A percentile compares a stretch with the other conserved stretches of the same genome.
Evolutionary conservation across 2,329 filamentous ascomycete genomes (phyloP).

Genomic region (Monosporascus cannonballus): DNA sequence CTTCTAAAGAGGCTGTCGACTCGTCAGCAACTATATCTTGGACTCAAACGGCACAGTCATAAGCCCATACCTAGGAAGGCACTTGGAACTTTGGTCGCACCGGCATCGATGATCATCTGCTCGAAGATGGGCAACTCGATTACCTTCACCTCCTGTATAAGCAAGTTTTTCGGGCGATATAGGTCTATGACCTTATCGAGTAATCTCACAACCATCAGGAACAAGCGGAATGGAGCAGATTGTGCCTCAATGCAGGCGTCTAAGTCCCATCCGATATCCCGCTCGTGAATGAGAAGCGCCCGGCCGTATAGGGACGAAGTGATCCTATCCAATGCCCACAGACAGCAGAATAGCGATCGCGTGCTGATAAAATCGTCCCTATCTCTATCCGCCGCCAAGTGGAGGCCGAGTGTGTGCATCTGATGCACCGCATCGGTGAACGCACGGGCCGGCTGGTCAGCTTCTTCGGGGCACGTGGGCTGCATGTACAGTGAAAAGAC

Average conservation of each 20-base stretch:
- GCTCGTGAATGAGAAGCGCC: constrained; percentile 53
- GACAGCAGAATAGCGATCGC: constrained; percentile 44
- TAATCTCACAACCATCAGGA: constrained; percentile 47
- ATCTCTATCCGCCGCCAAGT: constrained; percentile 34
- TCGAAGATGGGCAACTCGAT: constrained; percentile 53
- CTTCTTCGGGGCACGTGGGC: constrained; percentile 45
- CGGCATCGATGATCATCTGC: constrained; percentile 49
- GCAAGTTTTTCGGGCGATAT: constrained; percentile 49
- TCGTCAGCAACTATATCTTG: constrained; percentile 13
- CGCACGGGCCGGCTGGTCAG: constrained; percentile 47
- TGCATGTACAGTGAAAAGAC: constrained; percentile 56
- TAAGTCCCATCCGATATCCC: constrained; percentile 50
- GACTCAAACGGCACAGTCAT: not conserved
- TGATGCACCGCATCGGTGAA: constrained; percentile 51
- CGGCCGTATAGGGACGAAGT: constrained; percentile 55
- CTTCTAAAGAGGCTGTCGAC: constrained; percentile 49
- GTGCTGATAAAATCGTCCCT: constrained; percentile 35
- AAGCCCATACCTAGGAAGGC: constrained; percentile 40
- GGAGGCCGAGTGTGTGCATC: constrained; percentile 49
- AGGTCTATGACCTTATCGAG: constrained; percentile 54
- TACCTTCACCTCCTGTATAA: constrained; percentile 38
- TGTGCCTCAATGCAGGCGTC: constrained; percentile 45
- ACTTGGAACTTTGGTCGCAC: constrained; percentile 42
- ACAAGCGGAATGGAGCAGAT: constrained; percentile 49
- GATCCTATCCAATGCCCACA: constrained; percentile 57